Evolutionary conservation across 1,284 basidiomycete genomes (phyloP).

Genomic region (Rhodotorula sp.): DNA sequence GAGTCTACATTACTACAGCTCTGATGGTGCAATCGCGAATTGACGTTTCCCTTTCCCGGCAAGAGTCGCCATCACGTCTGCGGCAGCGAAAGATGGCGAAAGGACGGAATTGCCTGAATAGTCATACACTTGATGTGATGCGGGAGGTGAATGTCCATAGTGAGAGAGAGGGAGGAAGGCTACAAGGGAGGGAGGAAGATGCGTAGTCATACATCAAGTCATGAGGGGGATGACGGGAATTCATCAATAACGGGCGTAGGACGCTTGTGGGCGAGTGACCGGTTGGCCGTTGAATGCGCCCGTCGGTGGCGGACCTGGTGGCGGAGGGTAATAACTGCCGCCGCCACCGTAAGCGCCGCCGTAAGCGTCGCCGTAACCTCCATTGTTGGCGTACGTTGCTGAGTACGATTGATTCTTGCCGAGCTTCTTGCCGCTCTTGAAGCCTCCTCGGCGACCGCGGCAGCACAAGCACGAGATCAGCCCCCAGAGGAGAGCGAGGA

Average conservation of each 20-base stretch:
- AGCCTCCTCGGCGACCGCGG: slow-evolving; percentile 1
- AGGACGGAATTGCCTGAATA: neutral
- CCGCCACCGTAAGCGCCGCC: neutral
- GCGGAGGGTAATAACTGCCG: slow-evolving; percentile 12
- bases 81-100: too few species aligned
- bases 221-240: neutral
- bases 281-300: neutral
- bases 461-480: slow-evolving; percentile 46
- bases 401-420: slow-evolving; percentile 12
- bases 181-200: neutral
- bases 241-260: neutral
- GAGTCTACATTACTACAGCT: too few species aligned
- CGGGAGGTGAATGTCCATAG: neutral
- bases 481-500: slow-evolving; percentile 48
- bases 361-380: neutral
- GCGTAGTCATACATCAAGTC: slow-evolving; percentile 5
- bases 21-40: too few species aligned
- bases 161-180: neutral
- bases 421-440: slow-evolving; percentile 1
- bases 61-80: too few species aligned
- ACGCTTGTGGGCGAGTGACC: neutral
- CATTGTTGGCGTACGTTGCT: slow-evolving; percentile 4
- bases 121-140: neutral
- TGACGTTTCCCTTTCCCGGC: too few species aligned
- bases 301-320: too few species aligned